Base-by-base conservation (phyloP, 2,329 filamentous ascomycete species). In the Scedosporium dehoogii region DNA sequence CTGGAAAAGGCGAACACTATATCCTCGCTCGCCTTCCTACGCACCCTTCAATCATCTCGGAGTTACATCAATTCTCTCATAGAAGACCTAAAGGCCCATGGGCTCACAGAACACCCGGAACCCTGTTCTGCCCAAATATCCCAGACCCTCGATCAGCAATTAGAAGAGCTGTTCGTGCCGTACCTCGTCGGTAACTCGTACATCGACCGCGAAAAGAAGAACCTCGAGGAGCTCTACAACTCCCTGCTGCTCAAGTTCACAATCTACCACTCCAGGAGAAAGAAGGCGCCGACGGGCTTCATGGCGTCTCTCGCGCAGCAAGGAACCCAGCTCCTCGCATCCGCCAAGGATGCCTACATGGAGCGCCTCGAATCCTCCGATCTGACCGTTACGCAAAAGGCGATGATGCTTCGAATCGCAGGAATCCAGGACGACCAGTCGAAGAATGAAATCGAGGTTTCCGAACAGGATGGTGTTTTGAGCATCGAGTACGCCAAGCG, bases 231-330 rank as follows among this genome's bases (percentile, higher is more conserved):
- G 71, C 76, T 92, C 66, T 92, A 96, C 75, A 93, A 91, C 62
- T 96, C 94, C 0, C 77, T 99, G 61, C 83, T 97, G 4, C 96
- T 99, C 83, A 96, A 96, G 69, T 99, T 94, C 71, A 96, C 91
- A 16, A 89, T 96, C n/a, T 97, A 93, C 71, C 94, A 99, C 73
- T 91, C 89, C 0, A 81, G 88, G 64, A 83, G 91, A 65, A 93
- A 96, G 73, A 97, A 96, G 79, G 87, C 88, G 27, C 89, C 92
- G 1, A 91, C 90, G 0, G 91, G 91, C 0, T 97, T 97, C 73
- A 96, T 97, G 81, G 91, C 90, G 18, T 93, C 92, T 2, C 81
- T 97, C 33, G 90, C 92, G 3, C 92, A 96, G 69, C 89, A 94
- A 68, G 91, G 92, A 53, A 93, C 91, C 60, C 92, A 97, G 73